A percentile compares a stretch with the other conserved stretches of the same genome.
phyloP scores from a whole-genome alignment of 768 basidiomycete genomes.

The Mrakia hoshinonis region DNA sequence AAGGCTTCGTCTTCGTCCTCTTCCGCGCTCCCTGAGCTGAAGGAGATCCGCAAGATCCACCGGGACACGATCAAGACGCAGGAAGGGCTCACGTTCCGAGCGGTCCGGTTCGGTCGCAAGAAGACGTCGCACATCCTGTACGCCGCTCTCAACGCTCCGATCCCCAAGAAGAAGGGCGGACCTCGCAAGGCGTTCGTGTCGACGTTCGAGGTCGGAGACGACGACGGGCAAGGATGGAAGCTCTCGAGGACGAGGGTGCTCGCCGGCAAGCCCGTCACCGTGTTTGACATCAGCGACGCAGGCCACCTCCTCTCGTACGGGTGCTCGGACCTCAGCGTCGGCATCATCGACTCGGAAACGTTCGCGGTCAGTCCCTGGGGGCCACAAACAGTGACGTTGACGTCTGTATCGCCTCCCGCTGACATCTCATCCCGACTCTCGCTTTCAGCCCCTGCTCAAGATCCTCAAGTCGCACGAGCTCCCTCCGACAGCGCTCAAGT shows the following conservation, averaged over 20 bases:
- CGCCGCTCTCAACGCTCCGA: conserved; percentile 37
- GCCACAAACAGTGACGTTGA: not conserved
- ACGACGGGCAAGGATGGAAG: conserved; percentile 42
- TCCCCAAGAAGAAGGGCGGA: conserved; percentile 33
- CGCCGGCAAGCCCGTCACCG: conserved; percentile 70
- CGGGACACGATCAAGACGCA: conserved; percentile 18
- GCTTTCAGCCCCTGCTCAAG: conserved; percentile 63
- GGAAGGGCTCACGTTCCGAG: conserved; percentile 34
- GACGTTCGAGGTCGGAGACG: conserved; percentile 20
- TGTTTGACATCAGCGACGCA: conserved; percentile 55
- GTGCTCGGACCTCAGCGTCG: conserved; percentile 74
- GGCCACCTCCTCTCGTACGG: conserved; percentile 78
- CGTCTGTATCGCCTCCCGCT: not conserved
- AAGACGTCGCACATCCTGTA: conserved; percentile 34
- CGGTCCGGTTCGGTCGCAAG: conserved; percentile 34
- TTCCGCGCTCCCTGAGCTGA: not conserved
- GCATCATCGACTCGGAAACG: conserved; percentile 69
- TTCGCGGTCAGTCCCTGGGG: conserved; percentile 53
- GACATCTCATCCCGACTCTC: not conserved
- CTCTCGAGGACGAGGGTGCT: conserved; percentile 61
- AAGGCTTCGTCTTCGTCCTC: conserved; percentile 1
- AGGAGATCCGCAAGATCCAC: conserved; percentile 19
- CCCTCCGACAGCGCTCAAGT: conserved; percentile 77
- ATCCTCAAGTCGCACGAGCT: conserved; percentile 94
- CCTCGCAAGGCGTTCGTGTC: conserved; percentile 35